Evolutionary conservation across 2,329 filamentous ascomycete species (phyloP).

Genomic region (Malbranchea zuffiana): DNA sequence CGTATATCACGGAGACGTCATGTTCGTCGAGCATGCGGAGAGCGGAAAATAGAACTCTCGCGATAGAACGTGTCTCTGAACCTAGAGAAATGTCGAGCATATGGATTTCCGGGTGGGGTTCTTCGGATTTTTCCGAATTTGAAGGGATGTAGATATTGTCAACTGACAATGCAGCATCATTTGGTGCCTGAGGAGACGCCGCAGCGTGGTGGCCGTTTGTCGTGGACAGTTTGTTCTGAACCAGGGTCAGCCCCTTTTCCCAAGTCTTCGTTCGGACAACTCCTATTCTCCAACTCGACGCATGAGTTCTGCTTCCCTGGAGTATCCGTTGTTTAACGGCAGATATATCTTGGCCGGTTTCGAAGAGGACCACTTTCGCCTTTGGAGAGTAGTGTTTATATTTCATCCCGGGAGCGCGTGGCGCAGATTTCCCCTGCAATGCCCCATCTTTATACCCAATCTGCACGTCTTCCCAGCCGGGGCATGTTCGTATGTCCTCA

Average conservation of each 20-base stretch:
- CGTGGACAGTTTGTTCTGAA: slow-evolving; percentile 1
- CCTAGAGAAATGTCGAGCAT: slow-evolving; percentile 65
- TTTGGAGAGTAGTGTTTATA: slow-evolving; percentile 95
- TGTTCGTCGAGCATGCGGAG: slow-evolving; percentile 72
- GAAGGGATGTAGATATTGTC: background rate
- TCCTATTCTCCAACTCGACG: slow-evolving; percentile 17
- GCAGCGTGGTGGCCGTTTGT: slow-evolving; percentile 11
- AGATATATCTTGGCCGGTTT: slow-evolving; percentile 38
- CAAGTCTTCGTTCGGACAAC: slow-evolving; percentile 25
- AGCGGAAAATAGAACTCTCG: slow-evolving; percentile 77
- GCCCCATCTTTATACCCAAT: slow-evolving; percentile 70
- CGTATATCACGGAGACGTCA: slow-evolving; percentile 71
- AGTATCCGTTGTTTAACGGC: slow-evolving; percentile 25
- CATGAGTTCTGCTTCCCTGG: slow-evolving; percentile 12
- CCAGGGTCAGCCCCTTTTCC: slow-evolving; percentile 15
- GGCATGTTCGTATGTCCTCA: slow-evolving; percentile 60
- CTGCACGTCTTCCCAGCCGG: slow-evolving; percentile 69
- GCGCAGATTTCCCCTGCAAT: slow-evolving; percentile 53
- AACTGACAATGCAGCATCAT: slow-evolving; percentile 19
- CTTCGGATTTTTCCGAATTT: background rate
- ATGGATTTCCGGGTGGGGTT: slow-evolving; percentile 17
- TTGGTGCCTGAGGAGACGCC: background rate
- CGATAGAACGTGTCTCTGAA: slow-evolving; percentile 58
- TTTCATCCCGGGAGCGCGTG: slow-evolving; percentile 93
- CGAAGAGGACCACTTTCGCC: slow-evolving; percentile 74